phyloP scores from a whole-genome alignment of 2,329 filamentous ascomycete genomes.

The Teratosphaeria viscida region DNA sequence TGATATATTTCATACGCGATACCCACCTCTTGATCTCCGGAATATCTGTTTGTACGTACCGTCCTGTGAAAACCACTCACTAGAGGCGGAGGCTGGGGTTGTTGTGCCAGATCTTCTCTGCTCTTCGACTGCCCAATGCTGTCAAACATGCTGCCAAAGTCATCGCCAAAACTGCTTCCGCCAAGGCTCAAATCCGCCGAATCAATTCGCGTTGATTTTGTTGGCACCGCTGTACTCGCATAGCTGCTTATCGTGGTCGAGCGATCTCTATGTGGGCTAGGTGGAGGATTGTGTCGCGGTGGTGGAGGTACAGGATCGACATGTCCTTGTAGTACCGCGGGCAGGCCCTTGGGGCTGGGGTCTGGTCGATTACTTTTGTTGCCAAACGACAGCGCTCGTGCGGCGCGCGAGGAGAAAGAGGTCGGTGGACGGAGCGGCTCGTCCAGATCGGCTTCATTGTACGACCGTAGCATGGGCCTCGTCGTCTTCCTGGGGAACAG shows the following conservation, averaged over 20 bases:
- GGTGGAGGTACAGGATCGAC: constrained; percentile 8
- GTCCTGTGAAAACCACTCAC: constrained; percentile 9
- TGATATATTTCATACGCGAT: not conserved
- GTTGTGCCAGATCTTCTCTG: constrained; percentile 13
- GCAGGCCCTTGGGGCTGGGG: constrained; percentile 8
- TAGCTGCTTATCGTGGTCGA: constrained; percentile 30
- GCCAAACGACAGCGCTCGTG: constrained; percentile 45
- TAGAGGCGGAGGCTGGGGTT: constrained; percentile 11
- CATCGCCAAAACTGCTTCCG: constrained; percentile 21
- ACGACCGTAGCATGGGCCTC: constrained; percentile 28
- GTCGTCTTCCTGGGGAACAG: constrained; percentile 26
- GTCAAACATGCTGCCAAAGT: constrained; percentile 29
- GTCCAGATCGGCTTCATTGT: constrained; percentile 29
- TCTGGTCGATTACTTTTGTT: constrained; percentile 17
- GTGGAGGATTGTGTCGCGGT: not conserved
- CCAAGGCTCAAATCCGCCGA: constrained; percentile 21
- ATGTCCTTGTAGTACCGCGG: not conserved
- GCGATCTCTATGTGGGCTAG: constrained; percentile 30
- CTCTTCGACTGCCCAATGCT: constrained; percentile 11
- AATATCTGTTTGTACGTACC: constrained; percentile 5
- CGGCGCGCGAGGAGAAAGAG: constrained; percentile 31
- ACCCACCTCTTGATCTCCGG: not conserved
- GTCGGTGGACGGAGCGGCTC: constrained; percentile 23
- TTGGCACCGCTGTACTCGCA: constrained; percentile 29
- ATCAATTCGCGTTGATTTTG: constrained; percentile 3